A percentile compares a stretch with the other conserved stretches of the same genome.
Conservation (phyloP, 2,329 filamentous ascomycete genomes). For the Monilinia fructigena region DNA sequence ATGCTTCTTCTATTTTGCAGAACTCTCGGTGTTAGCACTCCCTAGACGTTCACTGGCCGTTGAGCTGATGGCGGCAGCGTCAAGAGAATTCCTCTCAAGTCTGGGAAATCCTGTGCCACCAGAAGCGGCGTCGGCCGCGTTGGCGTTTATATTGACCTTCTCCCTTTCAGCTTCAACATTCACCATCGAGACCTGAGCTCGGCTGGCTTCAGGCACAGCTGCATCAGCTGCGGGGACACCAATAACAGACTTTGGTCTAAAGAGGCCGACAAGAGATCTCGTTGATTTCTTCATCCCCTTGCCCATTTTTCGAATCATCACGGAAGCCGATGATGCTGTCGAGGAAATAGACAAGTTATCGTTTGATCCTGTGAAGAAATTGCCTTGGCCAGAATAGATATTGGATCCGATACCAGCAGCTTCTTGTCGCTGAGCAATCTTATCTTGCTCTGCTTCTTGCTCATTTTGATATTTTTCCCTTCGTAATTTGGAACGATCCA, state of each 20-base stretch:
- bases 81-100: slow-evolving; percentile 77
- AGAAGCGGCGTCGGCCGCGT: slow-evolving; percentile 64
- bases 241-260: slow-evolving; percentile 88
- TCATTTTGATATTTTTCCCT: slow-evolving; percentile 61
- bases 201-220: slow-evolving; percentile 63
- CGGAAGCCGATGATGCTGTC: slow-evolving; percentile 82
- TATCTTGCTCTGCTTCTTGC: slow-evolving; percentile 82
- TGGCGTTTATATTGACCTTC: slow-evolving; percentile 69
- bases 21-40: slow-evolving; percentile 59
- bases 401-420: slow-evolving; percentile 86
- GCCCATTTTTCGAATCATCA: slow-evolving; percentile 98
- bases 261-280: slow-evolving; percentile 87
- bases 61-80: slow-evolving; percentile 55
- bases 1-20: slow-evolving; percentile 78
- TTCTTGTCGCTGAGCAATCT: slow-evolving; percentile 90
- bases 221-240: slow-evolving; percentile 72
- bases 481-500: slow-evolving; percentile 57
- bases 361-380: slow-evolving; percentile 84
- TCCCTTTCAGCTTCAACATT: slow-evolving; percentile 93
- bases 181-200: slow-evolving; percentile 90
- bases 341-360: slow-evolving; percentile 93
- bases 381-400: slow-evolving; percentile 85
- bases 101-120: slow-evolving; percentile 81
- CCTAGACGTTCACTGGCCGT: slow-evolving; percentile 49
- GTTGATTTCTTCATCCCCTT: slow-evolving; percentile 95